phyloP scores from a whole-genome alignment of 2,329 filamentous ascomycete species.

The Dendrostoma leiphaemia region DNA sequence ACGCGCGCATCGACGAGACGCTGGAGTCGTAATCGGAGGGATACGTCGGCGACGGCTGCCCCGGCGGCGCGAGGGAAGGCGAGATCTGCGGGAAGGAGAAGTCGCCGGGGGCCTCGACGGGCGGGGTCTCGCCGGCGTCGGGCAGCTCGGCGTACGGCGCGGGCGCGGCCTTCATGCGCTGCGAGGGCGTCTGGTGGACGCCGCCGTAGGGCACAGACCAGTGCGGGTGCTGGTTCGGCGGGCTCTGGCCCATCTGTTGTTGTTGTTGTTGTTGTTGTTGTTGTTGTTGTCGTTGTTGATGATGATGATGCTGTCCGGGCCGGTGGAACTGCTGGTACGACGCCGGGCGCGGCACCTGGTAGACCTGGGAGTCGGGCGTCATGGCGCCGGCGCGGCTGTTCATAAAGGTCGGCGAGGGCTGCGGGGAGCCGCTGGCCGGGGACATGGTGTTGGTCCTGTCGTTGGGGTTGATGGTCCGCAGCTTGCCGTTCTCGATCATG shows the following conservation, averaged over 20 bases:
- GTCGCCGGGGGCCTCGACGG: slow-evolving; percentile 46
- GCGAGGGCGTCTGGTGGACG: slow-evolving; percentile 23
- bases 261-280: no score
- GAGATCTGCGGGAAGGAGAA: slow-evolving; percentile 39
- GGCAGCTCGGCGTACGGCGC: slow-evolving; percentile 39
- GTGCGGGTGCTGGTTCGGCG: no score
- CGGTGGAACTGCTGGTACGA: slow-evolving; percentile 32
- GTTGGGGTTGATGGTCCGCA: slow-evolving; percentile 56
- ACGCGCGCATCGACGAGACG: slow-evolving; percentile 20
- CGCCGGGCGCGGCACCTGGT: slow-evolving; percentile 39
- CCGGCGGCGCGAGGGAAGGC: slow-evolving; percentile 26
- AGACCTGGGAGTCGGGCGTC: slow-evolving; percentile 34
- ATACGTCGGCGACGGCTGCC: slow-evolving; percentile 29
- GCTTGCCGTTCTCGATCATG: slow-evolving; percentile 64
- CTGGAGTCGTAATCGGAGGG: slow-evolving; percentile 28
- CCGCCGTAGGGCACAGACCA: slow-evolving; percentile 25
- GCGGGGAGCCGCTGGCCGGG: slow-evolving; percentile 3
- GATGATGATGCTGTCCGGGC: slow-evolving; percentile 33
- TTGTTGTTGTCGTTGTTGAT: no score
- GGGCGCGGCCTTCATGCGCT: slow-evolving; percentile 23
- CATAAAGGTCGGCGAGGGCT: slow-evolving; percentile 14
- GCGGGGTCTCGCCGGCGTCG: slow-evolving; percentile 14
- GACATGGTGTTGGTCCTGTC: slow-evolving; percentile 39
- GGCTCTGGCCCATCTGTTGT: slow-evolving; percentile 19
- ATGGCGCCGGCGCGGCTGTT: neutral